A percentile compares a stretch with the other conserved stretches of the same genome.
These are phyloP conservation scores for Cardamine chenopodiifolia DNA, from an alignment of 345 rosid genomes.

Conservation along the genomic window DNA sequence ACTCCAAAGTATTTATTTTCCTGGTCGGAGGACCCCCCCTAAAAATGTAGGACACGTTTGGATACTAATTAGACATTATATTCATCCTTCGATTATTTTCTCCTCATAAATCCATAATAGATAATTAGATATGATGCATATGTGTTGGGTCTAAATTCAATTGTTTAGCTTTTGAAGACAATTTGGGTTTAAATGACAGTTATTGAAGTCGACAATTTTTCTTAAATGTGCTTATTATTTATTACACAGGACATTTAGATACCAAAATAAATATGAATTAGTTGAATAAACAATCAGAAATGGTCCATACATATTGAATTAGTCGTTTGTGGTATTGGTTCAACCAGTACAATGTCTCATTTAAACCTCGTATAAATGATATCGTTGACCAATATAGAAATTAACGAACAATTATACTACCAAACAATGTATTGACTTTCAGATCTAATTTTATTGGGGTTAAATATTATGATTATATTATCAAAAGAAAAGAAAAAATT, in stretches of 20 bases:
- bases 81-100: not conserved
- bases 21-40: slow-evolving; percentile 28
- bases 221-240: slow-evolving; percentile 17
- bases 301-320: slow-evolving; percentile 12
- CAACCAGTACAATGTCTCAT: not conserved
- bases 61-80: slow-evolving; percentile 38
- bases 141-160: slow-evolving; percentile 21
- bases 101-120: not conserved
- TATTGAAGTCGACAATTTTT: slow-evolving; percentile 25
- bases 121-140: slow-evolving; percentile 15
- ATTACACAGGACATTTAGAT: slow-evolving; percentile 4
- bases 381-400: not conserved
- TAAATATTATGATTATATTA: not conserved
- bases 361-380: not conserved
- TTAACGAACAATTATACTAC: not conserved
- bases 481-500: not conserved
- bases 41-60: slow-evolving; percentile 24
- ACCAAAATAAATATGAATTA: slow-evolving; percentile 19
- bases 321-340: not conserved
- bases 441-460: not conserved
- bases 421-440: not conserved
- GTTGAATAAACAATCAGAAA: slow-evolving; percentile 8
- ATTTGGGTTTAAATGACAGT: slow-evolving; percentile 17
- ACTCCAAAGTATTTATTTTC: slow-evolving; percentile 31
- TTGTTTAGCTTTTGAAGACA: slow-evolving; percentile 32